phyloP scores from a whole-genome alignment of 2,329 filamentous ascomycete species.

The Verticillium zaregamsianum region DNA sequence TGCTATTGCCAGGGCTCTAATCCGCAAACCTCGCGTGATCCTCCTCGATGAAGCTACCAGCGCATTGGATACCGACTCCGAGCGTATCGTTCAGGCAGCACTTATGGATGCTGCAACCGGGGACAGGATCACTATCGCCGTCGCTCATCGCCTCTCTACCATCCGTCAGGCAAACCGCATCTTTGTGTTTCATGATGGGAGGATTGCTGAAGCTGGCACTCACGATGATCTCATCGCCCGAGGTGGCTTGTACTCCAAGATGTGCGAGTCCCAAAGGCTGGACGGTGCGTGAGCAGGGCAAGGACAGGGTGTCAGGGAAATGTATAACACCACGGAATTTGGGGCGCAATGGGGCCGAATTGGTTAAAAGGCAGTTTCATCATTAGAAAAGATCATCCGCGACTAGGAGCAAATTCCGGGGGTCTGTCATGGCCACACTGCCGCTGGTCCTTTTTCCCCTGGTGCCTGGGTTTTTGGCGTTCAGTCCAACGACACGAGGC shows the following conservation, averaged over 20 bases:
- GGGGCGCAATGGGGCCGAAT: no score
- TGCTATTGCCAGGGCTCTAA: constrained; percentile 67
- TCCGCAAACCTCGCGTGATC: constrained; percentile 60
- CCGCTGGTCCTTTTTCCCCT: no score
- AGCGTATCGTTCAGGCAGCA: constrained; percentile 60
- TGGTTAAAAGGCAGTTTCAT: no score
- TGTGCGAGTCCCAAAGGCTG: constrained; percentile 11
- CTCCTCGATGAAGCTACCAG: constrained; percentile 70
- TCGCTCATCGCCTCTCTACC: constrained; percentile 13
- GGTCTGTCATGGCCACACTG: no score
- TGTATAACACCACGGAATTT: no score
- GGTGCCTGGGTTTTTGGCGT: no score
- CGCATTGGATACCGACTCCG: constrained; percentile 61
- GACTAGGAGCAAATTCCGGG: no score
- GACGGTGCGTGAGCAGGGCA: not conserved
- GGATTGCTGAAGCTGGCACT: constrained; percentile 5
- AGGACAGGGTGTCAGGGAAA: no score
- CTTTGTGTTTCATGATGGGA: constrained; percentile 7
- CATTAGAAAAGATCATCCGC: no score
- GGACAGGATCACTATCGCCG: constrained; percentile 10
- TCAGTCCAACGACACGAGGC: no score
- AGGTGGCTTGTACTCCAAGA: constrained; percentile 9
- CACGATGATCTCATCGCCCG: constrained; percentile 5
- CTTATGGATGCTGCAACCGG: constrained; percentile 33
- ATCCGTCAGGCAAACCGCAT: constrained; percentile 13